Percentiles rank a stretch among this genome's conserved stretches.
Conservation (phyloP, 352 stramenopile genomes). For the Elongisporangium undulatum region DNA sequence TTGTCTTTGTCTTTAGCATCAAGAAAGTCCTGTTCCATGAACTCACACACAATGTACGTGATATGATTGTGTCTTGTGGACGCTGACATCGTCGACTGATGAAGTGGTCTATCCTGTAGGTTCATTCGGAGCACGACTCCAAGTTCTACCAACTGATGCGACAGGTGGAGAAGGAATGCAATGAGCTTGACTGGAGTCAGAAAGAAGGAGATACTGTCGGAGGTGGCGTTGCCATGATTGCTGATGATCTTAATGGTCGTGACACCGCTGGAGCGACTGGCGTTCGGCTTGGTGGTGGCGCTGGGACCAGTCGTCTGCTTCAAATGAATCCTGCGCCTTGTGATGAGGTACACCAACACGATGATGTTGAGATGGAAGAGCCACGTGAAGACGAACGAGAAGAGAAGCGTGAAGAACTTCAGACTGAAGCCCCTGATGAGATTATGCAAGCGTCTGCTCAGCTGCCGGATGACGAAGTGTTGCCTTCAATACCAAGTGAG, state of each 20-base stretch:
- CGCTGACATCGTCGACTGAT: background rate
- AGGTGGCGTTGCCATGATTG: constrained; percentile 12
- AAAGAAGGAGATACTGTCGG: constrained; percentile 31
- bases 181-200: constrained; percentile 68
- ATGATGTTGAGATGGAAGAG: constrained; percentile 18
- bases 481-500: background rate
- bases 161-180: constrained; percentile 66
- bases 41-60: constrained; percentile 90
- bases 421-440: background rate
- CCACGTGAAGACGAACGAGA: background rate
- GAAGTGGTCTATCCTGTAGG: constrained; percentile 17
- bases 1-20: constrained; percentile 45
- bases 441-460: background rate
- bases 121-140: constrained; percentile 71
- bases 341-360: background rate
- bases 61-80: background rate
- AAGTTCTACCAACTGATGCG: constrained; percentile 85
- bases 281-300: constrained; percentile 34
- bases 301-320: constrained; percentile 27
- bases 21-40: constrained; percentile 95
- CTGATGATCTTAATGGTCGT: constrained; percentile 6
- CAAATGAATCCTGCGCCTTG: background rate
- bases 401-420: background rate
- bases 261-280: constrained; percentile 7
- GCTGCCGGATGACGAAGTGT: background rate